Conservation (phyloP, 345 rosid species). For the Cardamine occulta region DNA sequence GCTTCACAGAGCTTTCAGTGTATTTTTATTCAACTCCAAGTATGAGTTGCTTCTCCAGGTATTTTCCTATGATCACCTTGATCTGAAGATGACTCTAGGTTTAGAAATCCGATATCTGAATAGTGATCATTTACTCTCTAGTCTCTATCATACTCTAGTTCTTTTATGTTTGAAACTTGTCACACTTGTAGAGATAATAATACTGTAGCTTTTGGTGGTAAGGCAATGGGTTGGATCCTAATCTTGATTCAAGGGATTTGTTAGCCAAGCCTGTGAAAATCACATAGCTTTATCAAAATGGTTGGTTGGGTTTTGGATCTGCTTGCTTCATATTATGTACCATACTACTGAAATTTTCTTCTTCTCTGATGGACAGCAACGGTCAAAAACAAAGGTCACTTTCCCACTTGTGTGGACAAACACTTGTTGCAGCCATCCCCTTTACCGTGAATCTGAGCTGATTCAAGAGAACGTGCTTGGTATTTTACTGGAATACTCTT, state of each 20-base stretch:
- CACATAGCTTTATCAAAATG: background rate
- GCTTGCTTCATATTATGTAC: slow-evolving; percentile 2
- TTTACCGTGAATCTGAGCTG: slow-evolving; percentile 88
- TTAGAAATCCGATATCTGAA: background rate
- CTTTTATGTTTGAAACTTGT: background rate
- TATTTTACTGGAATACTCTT: slow-evolving; percentile 32
- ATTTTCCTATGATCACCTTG: slow-evolving; percentile 11
- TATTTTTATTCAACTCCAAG: slow-evolving; percentile 89
- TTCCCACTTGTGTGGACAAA: slow-evolving; percentile 99
- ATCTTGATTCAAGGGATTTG: slow-evolving; percentile 8
- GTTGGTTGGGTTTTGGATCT: slow-evolving; percentile 10
- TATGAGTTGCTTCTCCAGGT: slow-evolving; percentile 99
- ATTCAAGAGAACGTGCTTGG: slow-evolving; percentile 71
- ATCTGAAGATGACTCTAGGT: slow-evolving; percentile 1
- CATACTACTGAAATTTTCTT: background rate
- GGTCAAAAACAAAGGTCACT: slow-evolving; percentile 92
- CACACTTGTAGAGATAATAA: background rate
- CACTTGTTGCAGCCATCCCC: slow-evolving; percentile 98
- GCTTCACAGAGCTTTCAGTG: slow-evolving; percentile 98
- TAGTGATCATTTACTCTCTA: background rate
- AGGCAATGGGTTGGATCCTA: background rate
- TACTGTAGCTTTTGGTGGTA: slow-evolving; percentile 2
- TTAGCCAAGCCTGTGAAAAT: slow-evolving; percentile 8
- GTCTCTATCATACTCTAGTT: slow-evolving; percentile 1
- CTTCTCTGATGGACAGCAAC: slow-evolving; percentile 62